Evolutionary conservation across 73 alveolate species (phyloP), one percentile per base, ranked within the genome.

Genomic region (Paramecium caudatum): DNA sequence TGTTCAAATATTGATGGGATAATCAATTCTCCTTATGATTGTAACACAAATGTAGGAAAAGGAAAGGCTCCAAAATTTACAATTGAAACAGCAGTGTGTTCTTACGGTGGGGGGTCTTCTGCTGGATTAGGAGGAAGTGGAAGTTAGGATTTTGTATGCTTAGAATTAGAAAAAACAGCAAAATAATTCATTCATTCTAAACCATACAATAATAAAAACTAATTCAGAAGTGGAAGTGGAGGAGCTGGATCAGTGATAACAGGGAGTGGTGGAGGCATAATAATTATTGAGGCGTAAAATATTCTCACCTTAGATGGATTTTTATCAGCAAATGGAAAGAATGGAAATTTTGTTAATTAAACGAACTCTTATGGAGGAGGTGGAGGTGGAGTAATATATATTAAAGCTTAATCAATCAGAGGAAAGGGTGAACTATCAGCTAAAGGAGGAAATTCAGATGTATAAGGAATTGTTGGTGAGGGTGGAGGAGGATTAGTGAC

Each of bases 211-310:
- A 10, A 15, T 32, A 23, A 16, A 8, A 68, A 68, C 34, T 68
- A 32, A 17, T 9, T 34, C 30, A 34, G 61, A 33, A 37, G 47
- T 13, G 84, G 84, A 30, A 68, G 84, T 33, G 84, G 61, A n/a
- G 84, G 84, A 12, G 25, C 84, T 12, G 84, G 84, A 34, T 32
- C 47, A 13, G 34, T 68, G 34, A 12, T 32, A 6, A 19, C 8
- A 3, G 85, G 85, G 3, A 70, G 85, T 34, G 92, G 92, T 61
- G 92, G 92, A 13, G 92, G 92, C 8, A n/a, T 61, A n/a, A 34
- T 83, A 5, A 13, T 13, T 32, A 6, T 83, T 5, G 46, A 70
- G 16, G 82, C 92, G 0, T 23, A 50, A 0, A 9, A 30, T 9
- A 21, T 19, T 6, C 25, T 83, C 3, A 10, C 12, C 7, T 25